A percentile compares a stretch with the other conserved stretches of the same genome.
Evolutionary conservation across 306 rosid species (phyloP).

Genomic region (Quercus alba): DNA sequence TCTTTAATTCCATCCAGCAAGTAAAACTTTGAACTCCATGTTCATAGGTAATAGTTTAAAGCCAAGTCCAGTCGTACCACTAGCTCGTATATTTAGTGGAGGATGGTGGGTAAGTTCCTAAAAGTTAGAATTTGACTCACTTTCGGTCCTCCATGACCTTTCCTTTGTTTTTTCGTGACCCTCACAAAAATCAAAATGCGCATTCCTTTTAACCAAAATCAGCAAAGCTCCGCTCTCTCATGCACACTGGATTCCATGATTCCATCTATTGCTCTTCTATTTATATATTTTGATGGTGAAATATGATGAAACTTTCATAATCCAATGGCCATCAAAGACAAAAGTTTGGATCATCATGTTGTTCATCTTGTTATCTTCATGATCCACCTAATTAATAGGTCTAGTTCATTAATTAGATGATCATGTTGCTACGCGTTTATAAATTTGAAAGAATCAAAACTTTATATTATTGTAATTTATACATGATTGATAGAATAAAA

Average conservation of each 20-base stretch:
- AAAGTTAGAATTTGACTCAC: constrained; percentile 29
- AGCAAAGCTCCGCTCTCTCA: constrained; percentile 21
- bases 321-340: background rate
- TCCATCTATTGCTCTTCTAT: too few species aligned
- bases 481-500: too few species aligned
- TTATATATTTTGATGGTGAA: too few species aligned
- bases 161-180: constrained; percentile 5
- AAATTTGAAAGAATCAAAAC: constrained; percentile 10
- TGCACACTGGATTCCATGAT: constrained; percentile 16
- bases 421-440: constrained; percentile 8
- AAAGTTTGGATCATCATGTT: background rate
- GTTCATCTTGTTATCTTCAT: background rate
- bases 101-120: constrained; percentile 27
- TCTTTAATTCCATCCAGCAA: background rate
- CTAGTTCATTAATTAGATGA: background rate
- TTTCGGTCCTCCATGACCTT: constrained; percentile 6
- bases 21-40: background rate
- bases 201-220: constrained; percentile 9
- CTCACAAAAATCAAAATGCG: background rate
- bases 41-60: background rate
- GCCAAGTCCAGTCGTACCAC: constrained; percentile 12
- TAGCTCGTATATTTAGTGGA: constrained; percentile 13
- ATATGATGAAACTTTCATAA: background rate
- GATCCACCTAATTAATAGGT: background rate
- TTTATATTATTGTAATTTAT: background rate